These are phyloP conservation scores for Danielozyma ontarioensis DNA, from an alignment of 805 yeast genomes.

Conservation along the genomic window DNA sequence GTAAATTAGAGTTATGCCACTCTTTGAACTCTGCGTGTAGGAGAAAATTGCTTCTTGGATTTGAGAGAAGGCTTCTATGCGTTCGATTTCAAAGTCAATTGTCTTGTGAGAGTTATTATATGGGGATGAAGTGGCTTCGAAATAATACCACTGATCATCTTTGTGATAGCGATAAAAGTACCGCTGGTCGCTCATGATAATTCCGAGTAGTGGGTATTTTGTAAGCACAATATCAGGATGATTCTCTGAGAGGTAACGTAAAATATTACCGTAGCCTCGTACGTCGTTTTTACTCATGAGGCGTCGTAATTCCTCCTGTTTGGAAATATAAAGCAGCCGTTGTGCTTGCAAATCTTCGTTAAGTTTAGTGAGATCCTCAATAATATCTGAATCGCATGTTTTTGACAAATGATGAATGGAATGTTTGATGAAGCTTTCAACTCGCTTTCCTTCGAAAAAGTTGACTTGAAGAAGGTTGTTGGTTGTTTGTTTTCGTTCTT, in stretches of 20 bases:
- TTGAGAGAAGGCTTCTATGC: background rate
- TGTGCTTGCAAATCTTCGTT: slow-evolving; percentile 12
- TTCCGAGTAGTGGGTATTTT: slow-evolving; percentile 23
- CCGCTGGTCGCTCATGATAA: slow-evolving; percentile 24
- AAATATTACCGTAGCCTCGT: slow-evolving; percentile 14
- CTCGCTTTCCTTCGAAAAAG: slow-evolving; percentile 36
- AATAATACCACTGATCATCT: slow-evolving; percentile 18
- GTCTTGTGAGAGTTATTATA: background rate
- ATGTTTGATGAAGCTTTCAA: slow-evolving; percentile 21
- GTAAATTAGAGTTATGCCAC: background rate
- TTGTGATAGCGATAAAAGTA: slow-evolving; percentile 18
- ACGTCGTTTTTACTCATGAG: slow-evolving; percentile 14
- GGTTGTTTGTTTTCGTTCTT: slow-evolving; percentile 14
- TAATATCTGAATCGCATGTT: no score
- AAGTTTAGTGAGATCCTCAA: slow-evolving; percentile 14
- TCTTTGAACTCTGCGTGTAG: background rate
- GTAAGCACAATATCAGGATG: slow-evolving; percentile 7
- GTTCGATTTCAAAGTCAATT: background rate
- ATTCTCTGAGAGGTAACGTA: slow-evolving; percentile 7
- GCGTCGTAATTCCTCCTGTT: slow-evolving; percentile 14
- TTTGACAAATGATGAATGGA: slow-evolving; percentile 16
- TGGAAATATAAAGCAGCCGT: slow-evolving; percentile 10
- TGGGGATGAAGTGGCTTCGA: slow-evolving; percentile 5
- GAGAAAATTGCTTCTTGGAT: background rate
- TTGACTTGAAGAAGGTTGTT: slow-evolving; percentile 25